Conservation (phyloP, 75 land plant genomes). For the Isoetes taiwanensis region DNA sequence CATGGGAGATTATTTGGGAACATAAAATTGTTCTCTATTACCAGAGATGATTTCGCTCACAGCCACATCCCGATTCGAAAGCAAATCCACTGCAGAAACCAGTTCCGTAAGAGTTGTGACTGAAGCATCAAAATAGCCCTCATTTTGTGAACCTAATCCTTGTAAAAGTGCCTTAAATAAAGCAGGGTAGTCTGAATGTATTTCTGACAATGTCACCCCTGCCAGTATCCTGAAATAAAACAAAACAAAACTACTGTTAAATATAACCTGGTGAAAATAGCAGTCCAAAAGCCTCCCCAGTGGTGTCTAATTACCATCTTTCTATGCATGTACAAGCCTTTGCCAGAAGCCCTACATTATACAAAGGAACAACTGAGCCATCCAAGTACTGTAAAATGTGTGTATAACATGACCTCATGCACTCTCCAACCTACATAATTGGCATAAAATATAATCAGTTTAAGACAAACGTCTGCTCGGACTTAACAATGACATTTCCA, state of each 20-base stretch:
- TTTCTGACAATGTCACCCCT: conserved; percentile 18
- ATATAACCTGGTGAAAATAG: not conserved
- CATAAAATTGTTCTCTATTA: not conserved
- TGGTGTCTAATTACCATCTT: conserved; percentile 9
- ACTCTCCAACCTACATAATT: conserved; percentile 9
- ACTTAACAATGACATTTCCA: not conserved
- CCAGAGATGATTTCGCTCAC: conserved; percentile 7
- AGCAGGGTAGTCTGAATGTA: conserved; percentile 10
- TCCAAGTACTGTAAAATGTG: conserved; percentile 10
- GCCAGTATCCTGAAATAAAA: conserved; percentile 11
- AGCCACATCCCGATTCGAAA: conserved; percentile 19
- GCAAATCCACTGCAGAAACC: conserved; percentile 11
- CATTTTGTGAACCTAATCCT: conserved; percentile 1
- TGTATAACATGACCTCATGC: conserved; percentile 11
- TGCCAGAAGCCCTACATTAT: conserved; percentile 9
- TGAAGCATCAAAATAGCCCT: conserved; percentile 7
- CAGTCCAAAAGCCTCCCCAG: not conserved
- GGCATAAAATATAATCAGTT: not conserved
- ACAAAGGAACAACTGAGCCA: not conserved
- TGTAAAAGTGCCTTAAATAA: conserved; percentile 5
- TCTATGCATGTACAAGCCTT: conserved; percentile 15
- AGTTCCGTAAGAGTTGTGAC: conserved; percentile 14
- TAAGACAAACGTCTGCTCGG: not conserved
- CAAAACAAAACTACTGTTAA: not conserved
- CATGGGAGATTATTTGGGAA: not conserved